Base-by-base conservation (phyloP, 108 stramenopile genomes). In the Hondaea fermentalgiana region DNA sequence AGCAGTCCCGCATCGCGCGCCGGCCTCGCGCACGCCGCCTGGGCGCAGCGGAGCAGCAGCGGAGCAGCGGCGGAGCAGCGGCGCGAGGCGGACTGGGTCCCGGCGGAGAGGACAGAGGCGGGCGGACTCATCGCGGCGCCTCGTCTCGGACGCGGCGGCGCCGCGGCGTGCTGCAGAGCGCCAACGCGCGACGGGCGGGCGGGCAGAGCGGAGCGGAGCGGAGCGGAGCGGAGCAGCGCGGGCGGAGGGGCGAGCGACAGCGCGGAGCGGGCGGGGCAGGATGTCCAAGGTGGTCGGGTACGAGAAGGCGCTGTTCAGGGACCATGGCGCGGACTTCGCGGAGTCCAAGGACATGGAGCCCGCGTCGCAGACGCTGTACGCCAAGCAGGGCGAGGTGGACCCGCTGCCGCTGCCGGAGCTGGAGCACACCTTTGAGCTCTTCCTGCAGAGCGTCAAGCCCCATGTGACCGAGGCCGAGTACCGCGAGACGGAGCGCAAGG, bases 361-460 rank as follows among this genome's bases (percentile, higher is more conserved):
- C 76, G n/a, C 45, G 51, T 53, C 45, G 49, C 10, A 53, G 19
- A 87, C 90, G 19, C 90, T 90, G 44, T 90, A 88, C 88, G 45
- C 72, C 57, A 19, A 72, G 21, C 89, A 89, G 64, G 51, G 25
- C 47, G 53, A 87, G 19, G 25, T 89, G 43, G 23, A 59, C 16
- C 21, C 58, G 28, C 89, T 89, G 5, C 89, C 89, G 19, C 44
- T 89, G 47, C 89, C 89, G 4, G 44, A 19, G n/a, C 83, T 89
- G 19, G 89, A 72, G 29, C 55, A 89, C 45, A 89, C 89, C 19
- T 23, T 89, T 21, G 59, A 87, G n/a, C 19, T 44, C 28, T 60
- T 87, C 2, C 44, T 89, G 19, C 14, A 60, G 87, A 58, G 55
- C 28, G 72, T 47, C n/a, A 29, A 58, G 83, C 76, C 76, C 12